These are phyloP conservation scores for Globisporangium irregulare DNA, from an alignment of 352 stramenopile species.

Conservation along the genomic window DNA sequence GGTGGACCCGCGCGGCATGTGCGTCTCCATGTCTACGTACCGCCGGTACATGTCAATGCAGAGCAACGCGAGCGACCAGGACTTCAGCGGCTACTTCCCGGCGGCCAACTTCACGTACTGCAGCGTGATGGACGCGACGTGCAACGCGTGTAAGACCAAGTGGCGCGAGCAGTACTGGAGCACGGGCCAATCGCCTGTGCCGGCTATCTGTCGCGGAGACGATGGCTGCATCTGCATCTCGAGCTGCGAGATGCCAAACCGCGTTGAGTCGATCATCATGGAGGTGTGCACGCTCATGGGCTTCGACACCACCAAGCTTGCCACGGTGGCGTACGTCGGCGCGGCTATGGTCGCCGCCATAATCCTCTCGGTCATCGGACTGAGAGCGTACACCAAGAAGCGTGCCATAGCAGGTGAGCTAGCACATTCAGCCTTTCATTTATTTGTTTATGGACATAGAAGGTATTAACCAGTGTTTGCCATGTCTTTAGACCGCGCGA, in stretches of 20 bases:
- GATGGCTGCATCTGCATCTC: conserved; percentile 18
- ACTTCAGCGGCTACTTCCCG: conserved; percentile 17
- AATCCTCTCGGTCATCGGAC: background rate
- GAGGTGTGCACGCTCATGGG: conserved; percentile 7
- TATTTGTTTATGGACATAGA: background rate
- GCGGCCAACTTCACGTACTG: conserved; percentile 21
- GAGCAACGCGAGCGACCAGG: background rate
- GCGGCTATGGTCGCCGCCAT: conserved; percentile 3
- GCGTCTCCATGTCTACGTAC: conserved; percentile 16
- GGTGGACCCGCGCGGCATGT: conserved; percentile 15
- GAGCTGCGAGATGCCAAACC: conserved; percentile 16
- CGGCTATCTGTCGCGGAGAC: conserved; percentile 1
- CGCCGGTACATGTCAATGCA: background rate
- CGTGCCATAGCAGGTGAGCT: conserved; percentile 4
- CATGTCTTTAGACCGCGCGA: background rate
- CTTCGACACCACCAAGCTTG: conserved; percentile 8
- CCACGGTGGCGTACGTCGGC: conserved; percentile 9
- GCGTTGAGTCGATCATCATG: conserved; percentile 14
- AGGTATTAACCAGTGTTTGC: background rate
- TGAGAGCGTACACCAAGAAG: conserved; percentile 5
- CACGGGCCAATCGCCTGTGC: background rate
- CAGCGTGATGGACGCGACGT: conserved; percentile 5
- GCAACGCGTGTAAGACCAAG: conserved; percentile 9
- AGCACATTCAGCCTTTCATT: background rate
- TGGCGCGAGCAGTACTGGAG: conserved; percentile 16